These are phyloP conservation scores for Geotrichum restrictum DNA, from an alignment of 1,139 yeast species.

Conservation along the genomic window DNA sequence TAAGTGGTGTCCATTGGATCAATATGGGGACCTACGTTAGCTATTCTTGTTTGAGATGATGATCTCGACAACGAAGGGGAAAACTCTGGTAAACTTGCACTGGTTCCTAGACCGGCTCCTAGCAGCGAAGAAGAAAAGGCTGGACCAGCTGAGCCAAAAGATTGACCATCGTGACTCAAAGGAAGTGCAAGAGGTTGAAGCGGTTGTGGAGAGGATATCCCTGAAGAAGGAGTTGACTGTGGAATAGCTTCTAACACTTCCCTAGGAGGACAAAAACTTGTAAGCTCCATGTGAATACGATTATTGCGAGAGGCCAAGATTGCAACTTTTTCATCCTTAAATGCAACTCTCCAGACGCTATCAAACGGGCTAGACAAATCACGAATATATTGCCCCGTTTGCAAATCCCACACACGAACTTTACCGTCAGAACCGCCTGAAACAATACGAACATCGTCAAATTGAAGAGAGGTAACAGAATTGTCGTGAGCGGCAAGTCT, in stretches of 20 bases:
- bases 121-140: not conserved
- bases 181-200: not conserved
- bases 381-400: constrained; percentile 55
- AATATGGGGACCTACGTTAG: not conserved
- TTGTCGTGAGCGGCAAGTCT: constrained; percentile 80
- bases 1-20: constrained; percentile 17
- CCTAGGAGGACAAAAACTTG: constrained; percentile 34
- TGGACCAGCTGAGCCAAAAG: not conserved
- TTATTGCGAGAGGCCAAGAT: constrained; percentile 40
- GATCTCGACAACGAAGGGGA: constrained; percentile 2
- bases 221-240: constrained; percentile 4
- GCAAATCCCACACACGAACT: constrained; percentile 88
- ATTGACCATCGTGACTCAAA: not conserved
- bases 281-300: constrained; percentile 40
- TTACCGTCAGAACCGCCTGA: constrained; percentile 87
- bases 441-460: constrained; percentile 82
- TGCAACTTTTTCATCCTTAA: constrained; percentile 42
- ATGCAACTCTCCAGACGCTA: constrained; percentile 45
- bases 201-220: constrained; percentile 3
- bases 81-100: not conserved
- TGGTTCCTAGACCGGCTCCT: not conserved
- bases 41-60: not conserved
- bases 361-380: constrained; percentile 40
- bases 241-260: constrained; percentile 22
- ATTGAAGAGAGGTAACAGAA: constrained; percentile 79